These are phyloP conservation scores for Trametes maxima DNA, from an alignment of 768 basidiomycete species.

Conservation along the genomic window DNA sequence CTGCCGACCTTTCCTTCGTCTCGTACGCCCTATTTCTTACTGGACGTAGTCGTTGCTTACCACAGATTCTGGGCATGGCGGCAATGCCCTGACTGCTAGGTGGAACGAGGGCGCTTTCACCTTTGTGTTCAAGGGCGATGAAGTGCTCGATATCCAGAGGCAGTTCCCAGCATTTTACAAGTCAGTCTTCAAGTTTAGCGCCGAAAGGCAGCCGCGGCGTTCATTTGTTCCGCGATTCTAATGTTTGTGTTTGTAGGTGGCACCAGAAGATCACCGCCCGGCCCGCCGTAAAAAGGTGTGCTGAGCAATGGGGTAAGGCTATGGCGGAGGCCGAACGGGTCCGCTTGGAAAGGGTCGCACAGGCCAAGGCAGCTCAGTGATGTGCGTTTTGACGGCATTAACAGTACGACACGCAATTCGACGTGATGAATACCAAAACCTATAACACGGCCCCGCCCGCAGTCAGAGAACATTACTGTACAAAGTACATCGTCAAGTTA, in stretches of 20 bases:
- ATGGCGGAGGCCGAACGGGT: too few species aligned
- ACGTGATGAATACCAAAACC: too few species aligned
- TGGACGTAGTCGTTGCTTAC: background rate
- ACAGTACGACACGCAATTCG: too few species aligned
- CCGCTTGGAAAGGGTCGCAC: too few species aligned
- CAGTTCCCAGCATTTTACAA: conserved; percentile 6
- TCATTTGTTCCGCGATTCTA: background rate
- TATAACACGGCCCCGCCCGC: too few species aligned
- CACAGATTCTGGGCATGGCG: background rate
- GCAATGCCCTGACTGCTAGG: background rate
- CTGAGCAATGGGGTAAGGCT: too few species aligned
- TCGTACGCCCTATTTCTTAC: background rate
- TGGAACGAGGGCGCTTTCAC: conserved; percentile 1
- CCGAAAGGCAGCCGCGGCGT: too few species aligned
- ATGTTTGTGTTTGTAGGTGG: conserved; percentile 1
- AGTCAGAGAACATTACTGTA: too few species aligned
- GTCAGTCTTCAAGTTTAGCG: too few species aligned
- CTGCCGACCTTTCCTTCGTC: conserved; percentile 9
- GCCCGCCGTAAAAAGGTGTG: background rate
- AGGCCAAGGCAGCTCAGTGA: too few species aligned
- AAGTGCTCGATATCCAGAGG: conserved; percentile 8
- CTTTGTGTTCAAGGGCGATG: background rate
- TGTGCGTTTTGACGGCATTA: too few species aligned
- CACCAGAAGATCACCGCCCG: conserved; percentile 3
- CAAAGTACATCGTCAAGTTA: too few species aligned